A percentile compares a stretch with the other conserved stretches of the same genome.
Conservation (phyloP, 306 rosid species). For the Alnus glutinosa region DNA sequence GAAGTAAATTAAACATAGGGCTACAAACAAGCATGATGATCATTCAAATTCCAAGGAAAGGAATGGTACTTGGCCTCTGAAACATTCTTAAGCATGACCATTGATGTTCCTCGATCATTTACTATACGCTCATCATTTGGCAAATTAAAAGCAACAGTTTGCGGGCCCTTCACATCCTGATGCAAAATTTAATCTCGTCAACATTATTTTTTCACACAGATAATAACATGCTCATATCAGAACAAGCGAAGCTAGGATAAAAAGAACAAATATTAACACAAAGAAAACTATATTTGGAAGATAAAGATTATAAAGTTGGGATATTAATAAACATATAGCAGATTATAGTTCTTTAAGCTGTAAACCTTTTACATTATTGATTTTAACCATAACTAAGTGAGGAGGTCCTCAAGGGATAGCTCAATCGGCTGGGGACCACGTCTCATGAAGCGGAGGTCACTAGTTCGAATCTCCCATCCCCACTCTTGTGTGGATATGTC, state of each 20-base stretch:
- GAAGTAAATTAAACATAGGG: background rate
- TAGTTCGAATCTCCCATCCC: too few relatives aligned
- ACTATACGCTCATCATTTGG: constrained; percentile 95
- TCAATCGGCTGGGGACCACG: too few relatives aligned
- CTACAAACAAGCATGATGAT: constrained; percentile 8
- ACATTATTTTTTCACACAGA: constrained; percentile 19
- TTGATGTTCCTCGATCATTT: constrained; percentile 84
- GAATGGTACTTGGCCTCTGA: constrained; percentile 86
- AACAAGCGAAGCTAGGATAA: background rate
- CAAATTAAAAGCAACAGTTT: constrained; percentile 92
- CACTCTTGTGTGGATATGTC: too few relatives aligned
- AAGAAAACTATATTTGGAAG: background rate
- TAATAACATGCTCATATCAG: background rate
- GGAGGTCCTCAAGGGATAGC: too few relatives aligned
- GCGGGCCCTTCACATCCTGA: constrained; percentile 98
- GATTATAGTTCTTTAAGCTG: background rate
- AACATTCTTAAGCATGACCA: constrained; percentile 98
- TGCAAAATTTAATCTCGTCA: constrained; percentile 25
- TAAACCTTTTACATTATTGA: background rate
- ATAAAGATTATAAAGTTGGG: background rate
- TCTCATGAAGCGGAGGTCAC: too few relatives aligned
- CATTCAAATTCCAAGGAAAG: constrained; percentile 22
- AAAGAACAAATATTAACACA: background rate
- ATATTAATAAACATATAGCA: background rate
- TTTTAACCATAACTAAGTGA: background rate